These are phyloP conservation scores for Nakataea oryzae DNA, from an alignment of 2,329 filamentous ascomycete species.

Conservation along the genomic window DNA sequence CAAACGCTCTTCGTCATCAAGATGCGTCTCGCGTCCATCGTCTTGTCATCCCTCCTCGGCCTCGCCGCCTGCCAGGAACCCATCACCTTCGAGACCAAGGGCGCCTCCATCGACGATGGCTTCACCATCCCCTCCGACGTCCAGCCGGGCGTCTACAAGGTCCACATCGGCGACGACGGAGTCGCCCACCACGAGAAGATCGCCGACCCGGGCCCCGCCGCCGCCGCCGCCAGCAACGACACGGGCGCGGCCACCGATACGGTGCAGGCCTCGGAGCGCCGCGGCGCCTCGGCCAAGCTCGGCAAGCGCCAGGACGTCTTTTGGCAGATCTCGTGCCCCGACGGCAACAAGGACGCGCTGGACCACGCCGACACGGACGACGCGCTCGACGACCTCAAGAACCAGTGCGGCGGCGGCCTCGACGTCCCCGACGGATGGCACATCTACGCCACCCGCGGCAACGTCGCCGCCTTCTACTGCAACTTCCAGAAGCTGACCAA, in stretches of 20 bases:
- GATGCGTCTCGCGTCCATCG: no score
- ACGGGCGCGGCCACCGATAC: no score
- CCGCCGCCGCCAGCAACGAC: no score
- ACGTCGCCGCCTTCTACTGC: neutral
- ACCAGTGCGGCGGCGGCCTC: slow-evolving; percentile 26
- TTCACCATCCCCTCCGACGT: neutral
- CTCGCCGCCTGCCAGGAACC: neutral
- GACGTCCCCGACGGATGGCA: neutral
- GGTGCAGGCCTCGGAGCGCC: no score
- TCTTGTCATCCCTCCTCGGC: neutral
- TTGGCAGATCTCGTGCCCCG: neutral
- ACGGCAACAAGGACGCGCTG: neutral
- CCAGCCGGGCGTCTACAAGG: neutral
- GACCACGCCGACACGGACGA: neutral
- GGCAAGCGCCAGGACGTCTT: neutral
- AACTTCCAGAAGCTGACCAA: neutral
- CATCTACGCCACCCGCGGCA: neutral
- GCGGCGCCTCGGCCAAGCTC: no score
- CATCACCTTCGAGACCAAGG: neutral
- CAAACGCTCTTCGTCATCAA: no score
- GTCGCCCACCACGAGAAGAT: neutral
- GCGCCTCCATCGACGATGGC: no score
- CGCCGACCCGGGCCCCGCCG: neutral
- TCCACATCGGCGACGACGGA: neutral
- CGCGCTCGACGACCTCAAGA: neutral